phyloP scores from a whole-genome alignment of 148 eudicot genomes.

The Polygonum maritimum region DNA sequence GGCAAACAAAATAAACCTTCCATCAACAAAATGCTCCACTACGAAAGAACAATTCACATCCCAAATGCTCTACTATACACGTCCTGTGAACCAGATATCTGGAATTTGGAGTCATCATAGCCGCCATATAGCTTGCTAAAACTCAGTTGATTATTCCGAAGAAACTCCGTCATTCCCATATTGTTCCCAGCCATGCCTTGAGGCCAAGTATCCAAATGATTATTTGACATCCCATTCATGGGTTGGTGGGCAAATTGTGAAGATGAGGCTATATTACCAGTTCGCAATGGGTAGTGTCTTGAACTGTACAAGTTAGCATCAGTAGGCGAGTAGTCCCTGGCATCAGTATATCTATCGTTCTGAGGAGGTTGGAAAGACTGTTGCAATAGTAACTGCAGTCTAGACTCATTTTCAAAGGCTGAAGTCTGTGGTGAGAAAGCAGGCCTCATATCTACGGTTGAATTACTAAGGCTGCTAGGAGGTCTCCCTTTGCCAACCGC shows the following conservation, averaged over 20 bases:
- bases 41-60: slow-evolving; percentile 35
- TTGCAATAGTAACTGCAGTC: slow-evolving; percentile 60
- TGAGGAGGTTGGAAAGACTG: slow-evolving; percentile 58
- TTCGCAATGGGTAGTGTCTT: slow-evolving; percentile 48
- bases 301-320: slow-evolving; percentile 48
- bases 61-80: slow-evolving; percentile 66
- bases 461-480: slow-evolving; percentile 42
- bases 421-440: slow-evolving; percentile 42
- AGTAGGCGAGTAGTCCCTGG: slow-evolving; percentile 33
- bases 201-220: slow-evolving; percentile 64
- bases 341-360: slow-evolving; percentile 42
- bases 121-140: slow-evolving; percentile 52
- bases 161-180: slow-evolving; percentile 38
- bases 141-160: slow-evolving; percentile 57
- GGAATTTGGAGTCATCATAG: slow-evolving; percentile 55
- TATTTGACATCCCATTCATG: slow-evolving; percentile 47
- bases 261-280: slow-evolving; percentile 28
- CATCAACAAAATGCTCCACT: slow-evolving; percentile 9
- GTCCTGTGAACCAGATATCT: slow-evolving; percentile 57
- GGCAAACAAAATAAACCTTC: neutral
- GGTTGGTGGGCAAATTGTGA: slow-evolving; percentile 42
- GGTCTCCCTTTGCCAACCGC: slow-evolving; percentile 50
- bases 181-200: slow-evolving; percentile 36
- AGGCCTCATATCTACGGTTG: slow-evolving; percentile 41
- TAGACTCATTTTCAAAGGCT: slow-evolving; percentile 55